These are phyloP conservation scores for Malassezia equina DNA, from an alignment of 1,284 basidiomycete species.

Conservation along the genomic window DNA sequence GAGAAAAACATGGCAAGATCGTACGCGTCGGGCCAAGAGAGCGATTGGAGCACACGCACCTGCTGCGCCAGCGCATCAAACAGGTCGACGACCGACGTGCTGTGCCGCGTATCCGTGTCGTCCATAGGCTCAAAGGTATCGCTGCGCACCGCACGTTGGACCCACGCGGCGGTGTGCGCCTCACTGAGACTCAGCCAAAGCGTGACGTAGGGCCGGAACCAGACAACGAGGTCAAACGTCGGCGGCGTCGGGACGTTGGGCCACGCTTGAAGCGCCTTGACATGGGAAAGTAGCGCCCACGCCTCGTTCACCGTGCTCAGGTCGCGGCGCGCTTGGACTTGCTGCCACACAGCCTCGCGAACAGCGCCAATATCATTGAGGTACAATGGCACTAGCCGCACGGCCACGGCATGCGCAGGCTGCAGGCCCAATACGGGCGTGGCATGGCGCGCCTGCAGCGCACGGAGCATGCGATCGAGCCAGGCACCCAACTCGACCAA, in stretches of 20 bases:
- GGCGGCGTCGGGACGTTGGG: slow-evolving; percentile 52
- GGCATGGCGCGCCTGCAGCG: slow-evolving; percentile 71
- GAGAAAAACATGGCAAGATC: slow-evolving; percentile 85
- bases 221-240: slow-evolving; percentile 46
- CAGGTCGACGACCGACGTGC: slow-evolving; percentile 88
- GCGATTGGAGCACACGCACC: slow-evolving; percentile 71
- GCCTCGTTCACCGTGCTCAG: slow-evolving; percentile 48
- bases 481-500: slow-evolving; percentile 73
- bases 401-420: slow-evolving; percentile 62
- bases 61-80: slow-evolving; percentile 89
- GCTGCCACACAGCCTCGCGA: slow-evolving; percentile 35
- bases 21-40: slow-evolving; percentile 83
- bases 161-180: slow-evolving; percentile 84
- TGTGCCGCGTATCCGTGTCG: slow-evolving; percentile 66
- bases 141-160: slow-evolving; percentile 49
- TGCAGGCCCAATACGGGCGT: slow-evolving; percentile 59
- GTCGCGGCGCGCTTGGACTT: slow-evolving; percentile 52
- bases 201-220: slow-evolving; percentile 78
- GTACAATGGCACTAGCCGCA: slow-evolving; percentile 64
- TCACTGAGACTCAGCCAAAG: slow-evolving; percentile 86
- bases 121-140: slow-evolving; percentile 54
- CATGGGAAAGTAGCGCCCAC: slow-evolving; percentile 69
- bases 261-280: slow-evolving; percentile 55
- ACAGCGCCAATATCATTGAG: slow-evolving; percentile 58
- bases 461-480: slow-evolving; percentile 73